Base-by-base conservation (phyloP, 1,284 basidiomycete genomes). In the Ganoderma resinaceum region DNA sequence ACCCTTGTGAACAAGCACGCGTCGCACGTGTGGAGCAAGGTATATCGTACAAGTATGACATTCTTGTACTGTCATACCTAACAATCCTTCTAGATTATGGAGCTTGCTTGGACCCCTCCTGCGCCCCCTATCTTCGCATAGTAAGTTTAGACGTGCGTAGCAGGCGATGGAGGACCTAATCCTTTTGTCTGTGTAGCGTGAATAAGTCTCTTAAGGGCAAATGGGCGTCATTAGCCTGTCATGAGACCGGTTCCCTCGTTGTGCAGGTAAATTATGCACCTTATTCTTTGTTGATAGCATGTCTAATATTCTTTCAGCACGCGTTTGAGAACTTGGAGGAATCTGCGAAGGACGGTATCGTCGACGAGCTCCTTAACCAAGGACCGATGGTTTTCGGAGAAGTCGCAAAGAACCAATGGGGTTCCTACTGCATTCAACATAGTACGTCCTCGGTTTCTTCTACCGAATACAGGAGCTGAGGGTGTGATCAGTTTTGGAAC, bases 11-110 rank as follows among this genome's bases (percentile, higher is more conserved):
- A 95, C 78, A 95, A 95, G 78, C 93, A 95, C 78, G 93, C 93
- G 1, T 93, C 92, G 65, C 93, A 94, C 78, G 93, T 94, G 26
- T 94, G 93, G 93, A 93, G 91, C 80, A 94, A 94, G 84, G 92
- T 92, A 75, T 63, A 79, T 52, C 8, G 37, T 18, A 58, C 31
- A 62, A 29, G 12, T 29, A 35, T 31, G 14, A 38, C 37, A 14
- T 23, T 18, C 14, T 40, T n/a, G 6, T 7, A 26, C 23, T 20
- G 14, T 64, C 18, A 37, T 61, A 29, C 35, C 31, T 40, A 38
- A 63, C 49, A 46, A 29, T 14, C 6, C 6, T 12, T 37, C 66
- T 59, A 93, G 91, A 92, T 94, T 72, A 94, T 94, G 92, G 92
- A 94, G 78, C 80, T 95, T 38, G 90, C 89, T 18, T 95, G 93